Evolutionary conservation across 2,329 filamentous ascomycete genomes (phyloP).

Genomic region (Alternaria angustiovoidea): DNA sequence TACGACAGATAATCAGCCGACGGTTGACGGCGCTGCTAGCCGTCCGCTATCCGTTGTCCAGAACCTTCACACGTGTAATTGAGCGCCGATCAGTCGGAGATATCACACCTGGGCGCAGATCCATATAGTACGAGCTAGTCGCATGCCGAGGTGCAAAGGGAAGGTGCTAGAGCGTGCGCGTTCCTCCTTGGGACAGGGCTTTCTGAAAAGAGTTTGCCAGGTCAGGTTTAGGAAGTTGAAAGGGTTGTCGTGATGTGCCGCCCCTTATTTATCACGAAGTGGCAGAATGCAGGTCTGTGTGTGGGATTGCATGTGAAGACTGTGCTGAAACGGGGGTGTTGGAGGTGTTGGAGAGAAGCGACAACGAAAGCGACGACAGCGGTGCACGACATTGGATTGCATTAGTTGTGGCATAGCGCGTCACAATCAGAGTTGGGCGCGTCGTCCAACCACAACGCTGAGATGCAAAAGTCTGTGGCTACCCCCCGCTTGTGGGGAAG

Average conservation of each 20-base stretch:
- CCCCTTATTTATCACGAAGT: neutral
- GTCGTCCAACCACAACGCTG: neutral
- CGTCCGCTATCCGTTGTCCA: neutral
- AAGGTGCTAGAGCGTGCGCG: neutral
- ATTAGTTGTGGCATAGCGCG: conserved; percentile 1
- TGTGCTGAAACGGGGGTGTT: neutral
- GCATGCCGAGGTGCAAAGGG: neutral
- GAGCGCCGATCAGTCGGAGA: conserved; percentile 6
- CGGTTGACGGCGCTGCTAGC: neutral
- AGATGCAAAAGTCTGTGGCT: neutral
- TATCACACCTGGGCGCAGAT: conserved; percentile 4
- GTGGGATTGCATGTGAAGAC: neutral
- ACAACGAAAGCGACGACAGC: neutral
- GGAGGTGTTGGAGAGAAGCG: neutral
- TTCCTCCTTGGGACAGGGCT: neutral
- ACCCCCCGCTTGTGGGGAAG: neutral
- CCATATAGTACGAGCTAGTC: conserved; percentile 3
- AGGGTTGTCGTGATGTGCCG: neutral
- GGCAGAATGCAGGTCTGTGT: neutral
- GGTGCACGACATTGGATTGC: neutral
- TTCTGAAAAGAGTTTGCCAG: neutral
- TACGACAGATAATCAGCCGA: neutral
- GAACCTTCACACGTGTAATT: conserved; percentile 3
- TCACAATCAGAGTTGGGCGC: neutral
- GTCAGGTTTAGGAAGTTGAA: neutral